A percentile compares a stretch with the other conserved stretches of the same genome.
phyloP scores from a whole-genome alignment of 2,329 filamentous ascomycete genomes.

The Thelonectria discophora region DNA sequence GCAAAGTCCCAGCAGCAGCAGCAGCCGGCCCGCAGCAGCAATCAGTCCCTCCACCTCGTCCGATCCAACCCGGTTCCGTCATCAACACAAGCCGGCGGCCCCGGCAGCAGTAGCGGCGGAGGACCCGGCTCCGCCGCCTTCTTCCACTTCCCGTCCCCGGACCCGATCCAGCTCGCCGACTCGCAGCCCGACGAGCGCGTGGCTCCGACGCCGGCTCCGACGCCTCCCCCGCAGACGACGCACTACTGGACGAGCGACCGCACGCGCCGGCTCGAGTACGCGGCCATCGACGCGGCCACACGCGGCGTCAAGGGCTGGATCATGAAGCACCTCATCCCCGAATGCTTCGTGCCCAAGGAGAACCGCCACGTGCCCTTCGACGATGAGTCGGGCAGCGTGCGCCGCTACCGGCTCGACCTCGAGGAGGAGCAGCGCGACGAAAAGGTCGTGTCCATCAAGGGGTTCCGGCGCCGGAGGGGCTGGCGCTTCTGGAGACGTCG shows the following conservation, averaged over 20 bases:
- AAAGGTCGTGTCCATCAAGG: slow-evolving; percentile 28
- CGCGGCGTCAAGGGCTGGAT: slow-evolving; percentile 69
- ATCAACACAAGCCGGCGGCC: too few relatives aligned
- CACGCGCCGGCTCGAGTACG: slow-evolving; percentile 70
- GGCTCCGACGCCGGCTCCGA: slow-evolving; percentile 41
- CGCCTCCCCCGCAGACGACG: slow-evolving; percentile 65
- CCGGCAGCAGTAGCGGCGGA: too few relatives aligned
- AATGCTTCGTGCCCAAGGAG: slow-evolving; percentile 65
- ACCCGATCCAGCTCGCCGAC: slow-evolving; percentile 47
- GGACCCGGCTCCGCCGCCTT: slow-evolving; percentile 48
- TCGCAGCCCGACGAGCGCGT: slow-evolving; percentile 29
- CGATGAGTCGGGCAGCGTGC: slow-evolving; percentile 70
- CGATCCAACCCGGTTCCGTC: slow-evolving; percentile 43
- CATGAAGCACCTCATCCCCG: slow-evolving; percentile 64
- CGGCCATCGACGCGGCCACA: slow-evolving; percentile 70
- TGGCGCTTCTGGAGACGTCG: slow-evolving; percentile 45
- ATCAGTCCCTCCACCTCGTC: slow-evolving; percentile 49
- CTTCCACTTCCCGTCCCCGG: slow-evolving; percentile 60
- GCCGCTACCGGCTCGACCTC: slow-evolving; percentile 68
- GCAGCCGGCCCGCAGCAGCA: slow-evolving; percentile 38
- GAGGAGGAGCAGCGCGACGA: slow-evolving; percentile 54
- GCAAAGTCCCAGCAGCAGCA: slow-evolving; percentile 48
- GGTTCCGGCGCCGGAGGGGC: slow-evolving; percentile 35
- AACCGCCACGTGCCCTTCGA: slow-evolving; percentile 64
- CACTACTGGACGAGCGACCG: slow-evolving; percentile 74